phyloP scores from a whole-genome alignment of 2,329 filamentous ascomycete species.

The Fusarium nematophilum region DNA sequence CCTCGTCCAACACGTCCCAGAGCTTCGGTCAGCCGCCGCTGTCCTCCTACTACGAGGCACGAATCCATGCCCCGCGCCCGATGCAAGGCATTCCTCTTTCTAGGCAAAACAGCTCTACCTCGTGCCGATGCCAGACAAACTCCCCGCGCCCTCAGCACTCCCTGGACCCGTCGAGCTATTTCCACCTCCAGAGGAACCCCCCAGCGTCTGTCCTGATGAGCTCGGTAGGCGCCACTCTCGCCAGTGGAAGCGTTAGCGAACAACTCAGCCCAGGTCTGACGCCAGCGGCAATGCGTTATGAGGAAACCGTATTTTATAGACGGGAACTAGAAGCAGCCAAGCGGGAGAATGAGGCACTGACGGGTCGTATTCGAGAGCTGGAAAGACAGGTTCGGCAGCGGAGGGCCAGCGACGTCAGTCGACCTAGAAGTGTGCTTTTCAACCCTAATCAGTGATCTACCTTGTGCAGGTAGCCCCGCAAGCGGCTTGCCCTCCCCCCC shows the following conservation, averaged over 20 bases:
- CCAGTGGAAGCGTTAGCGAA: constrained; percentile 51
- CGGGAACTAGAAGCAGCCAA: constrained; percentile 71
- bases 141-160: constrained; percentile 60
- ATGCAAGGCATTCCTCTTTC: constrained; percentile 60
- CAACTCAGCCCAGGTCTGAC: constrained; percentile 66
- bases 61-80: constrained; percentile 58
- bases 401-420: constrained; percentile 59
- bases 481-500: too few relatives aligned
- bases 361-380: constrained; percentile 70
- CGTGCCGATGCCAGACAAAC: constrained; percentile 62
- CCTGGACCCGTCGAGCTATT: constrained; percentile 57
- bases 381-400: constrained; percentile 66
- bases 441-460: too few relatives aligned
- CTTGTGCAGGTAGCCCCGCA: too few relatives aligned
- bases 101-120: constrained; percentile 66
- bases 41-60: constrained; percentile 51
- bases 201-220: constrained; percentile 48
- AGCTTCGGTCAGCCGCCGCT: constrained; percentile 53
- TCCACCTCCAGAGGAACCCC: constrained; percentile 60
- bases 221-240: constrained; percentile 55
- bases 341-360: constrained; percentile 72
- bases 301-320: constrained; percentile 70
- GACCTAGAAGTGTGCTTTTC: constrained; percentile 61
- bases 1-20: constrained; percentile 68
- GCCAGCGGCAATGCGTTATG: constrained; percentile 68